A percentile compares a stretch with the other conserved stretches of the same genome.
Evolutionary conservation across 2,329 filamentous ascomycete species (phyloP).

Genomic region (Trichoderma cornu-damae): DNA sequence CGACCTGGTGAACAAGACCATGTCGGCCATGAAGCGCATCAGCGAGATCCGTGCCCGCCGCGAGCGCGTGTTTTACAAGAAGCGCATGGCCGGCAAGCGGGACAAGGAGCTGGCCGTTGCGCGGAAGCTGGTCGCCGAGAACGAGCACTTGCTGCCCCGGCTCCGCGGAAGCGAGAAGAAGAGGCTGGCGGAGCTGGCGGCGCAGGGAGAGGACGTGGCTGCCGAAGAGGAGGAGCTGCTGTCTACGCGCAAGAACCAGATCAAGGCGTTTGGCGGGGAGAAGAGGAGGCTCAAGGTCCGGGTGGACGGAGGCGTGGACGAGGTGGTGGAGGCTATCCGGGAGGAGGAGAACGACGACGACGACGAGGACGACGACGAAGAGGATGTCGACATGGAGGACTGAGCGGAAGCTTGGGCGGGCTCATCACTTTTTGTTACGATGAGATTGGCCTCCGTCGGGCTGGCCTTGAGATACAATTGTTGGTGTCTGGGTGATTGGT

Average conservation of each 20-base stretch:
- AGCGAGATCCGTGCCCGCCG: conserved; percentile 76
- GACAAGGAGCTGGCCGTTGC: conserved; percentile 73
- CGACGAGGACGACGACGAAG: conserved; percentile 26
- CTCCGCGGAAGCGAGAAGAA: conserved; percentile 60
- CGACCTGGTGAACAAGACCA: conserved; percentile 78
- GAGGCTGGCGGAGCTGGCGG: conserved; percentile 51
- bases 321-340: conserved; percentile 19
- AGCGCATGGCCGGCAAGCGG: conserved; percentile 86
- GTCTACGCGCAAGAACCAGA: conserved; percentile 28
- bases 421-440: conserved; percentile 15
- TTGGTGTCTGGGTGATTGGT: conserved; percentile 10
- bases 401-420: conserved; percentile 10
- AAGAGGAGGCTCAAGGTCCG: conserved; percentile 37
- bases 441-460: conserved; percentile 5
- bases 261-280: conserved; percentile 41
- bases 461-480: conserved; percentile 13
- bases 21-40: conserved; percentile 88
- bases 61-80: conserved; percentile 91
- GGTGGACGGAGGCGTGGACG: conserved; percentile 34
- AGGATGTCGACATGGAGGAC: conserved; percentile 35
- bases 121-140: conserved; percentile 82
- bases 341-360: conserved; percentile 25
- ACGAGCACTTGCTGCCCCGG: conserved; percentile 83
- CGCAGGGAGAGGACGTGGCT: conserved; percentile 45
- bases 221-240: conserved; percentile 35